Conservation (phyloP, 148 eudicot genomes). For the Heliosperma pusillum region DNA sequence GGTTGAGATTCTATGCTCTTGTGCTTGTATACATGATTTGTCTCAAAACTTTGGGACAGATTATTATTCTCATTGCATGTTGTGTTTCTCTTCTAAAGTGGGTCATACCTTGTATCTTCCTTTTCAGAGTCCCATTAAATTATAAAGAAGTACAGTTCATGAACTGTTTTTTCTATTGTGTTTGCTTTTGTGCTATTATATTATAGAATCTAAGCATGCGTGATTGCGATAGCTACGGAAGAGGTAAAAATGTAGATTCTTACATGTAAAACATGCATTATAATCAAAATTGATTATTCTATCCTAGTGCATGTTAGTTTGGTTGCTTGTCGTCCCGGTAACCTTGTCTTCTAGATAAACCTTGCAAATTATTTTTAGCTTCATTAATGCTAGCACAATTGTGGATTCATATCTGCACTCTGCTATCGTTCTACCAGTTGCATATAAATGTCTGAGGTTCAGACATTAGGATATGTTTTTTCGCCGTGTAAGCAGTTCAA, state of each 20-base stretch:
- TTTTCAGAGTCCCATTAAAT: slow-evolving; percentile 12
- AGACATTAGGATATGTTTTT: neutral
- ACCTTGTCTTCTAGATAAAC: slow-evolving; percentile 12
- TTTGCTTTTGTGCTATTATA: slow-evolving; percentile 3
- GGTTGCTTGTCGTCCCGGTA: no score
- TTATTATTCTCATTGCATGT: slow-evolving; percentile 18
- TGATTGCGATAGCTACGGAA: neutral
- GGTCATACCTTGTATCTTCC: slow-evolving; percentile 21
- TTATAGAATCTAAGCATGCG: neutral
- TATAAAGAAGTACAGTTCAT: slow-evolving; percentile 12
- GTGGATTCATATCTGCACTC: neutral
- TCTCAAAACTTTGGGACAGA: slow-evolving; percentile 18
- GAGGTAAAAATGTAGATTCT: slow-evolving; percentile 4
- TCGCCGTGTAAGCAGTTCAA: neutral
- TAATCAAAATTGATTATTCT: neutral
- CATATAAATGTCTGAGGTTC: neutral
- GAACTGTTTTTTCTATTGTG: neutral
- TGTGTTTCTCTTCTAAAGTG: slow-evolving; percentile 16
- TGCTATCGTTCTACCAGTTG: neutral
- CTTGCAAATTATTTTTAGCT: neutral
- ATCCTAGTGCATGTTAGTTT: neutral
- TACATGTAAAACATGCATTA: neutral
- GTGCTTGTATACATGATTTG: slow-evolving; percentile 22
- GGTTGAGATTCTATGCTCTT: slow-evolving; percentile 17
- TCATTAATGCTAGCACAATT: neutral